Conservation (phyloP, 805 yeast genomes). For the Yarrowia alimentaria region DNA sequence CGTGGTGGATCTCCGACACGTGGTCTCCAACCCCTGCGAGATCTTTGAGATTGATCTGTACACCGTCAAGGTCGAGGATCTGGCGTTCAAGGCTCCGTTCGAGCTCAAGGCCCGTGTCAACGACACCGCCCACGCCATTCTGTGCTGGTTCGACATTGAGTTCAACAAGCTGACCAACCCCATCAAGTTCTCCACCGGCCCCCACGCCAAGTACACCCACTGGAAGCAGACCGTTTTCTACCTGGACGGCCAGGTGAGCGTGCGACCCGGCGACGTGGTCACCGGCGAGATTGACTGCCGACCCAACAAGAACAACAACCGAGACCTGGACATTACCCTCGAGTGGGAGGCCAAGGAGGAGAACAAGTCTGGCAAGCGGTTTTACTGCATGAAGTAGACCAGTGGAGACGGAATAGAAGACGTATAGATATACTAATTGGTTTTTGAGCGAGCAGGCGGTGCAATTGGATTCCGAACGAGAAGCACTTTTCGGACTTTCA, state of each 20-base stretch:
- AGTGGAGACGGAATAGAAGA: neutral
- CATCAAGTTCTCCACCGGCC: constrained; percentile 87
- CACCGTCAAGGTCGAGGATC: constrained; percentile 78
- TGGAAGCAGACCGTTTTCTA: constrained; percentile 99
- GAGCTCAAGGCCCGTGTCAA: constrained; percentile 68
- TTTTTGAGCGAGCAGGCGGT: no score
- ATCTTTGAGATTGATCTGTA: constrained; percentile 84
- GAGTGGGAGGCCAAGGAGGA: constrained; percentile 51
- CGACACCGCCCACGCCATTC: constrained; percentile 82
- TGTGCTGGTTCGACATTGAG: constrained; percentile 93
- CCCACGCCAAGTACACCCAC: constrained; percentile 90
- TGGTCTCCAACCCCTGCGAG: constrained; percentile 69
- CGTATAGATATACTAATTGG: no score
- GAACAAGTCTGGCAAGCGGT: constrained; percentile 31
- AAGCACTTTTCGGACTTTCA: no score
- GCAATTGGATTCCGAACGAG: no score
- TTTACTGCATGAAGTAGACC: constrained; percentile 26
- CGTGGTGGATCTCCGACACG: constrained; percentile 75
- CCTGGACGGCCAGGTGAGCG: constrained; percentile 72
- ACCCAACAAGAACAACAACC: constrained; percentile 76
- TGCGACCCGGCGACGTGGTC: constrained; percentile 72
- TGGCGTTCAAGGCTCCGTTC: constrained; percentile 73
- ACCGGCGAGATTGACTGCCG: constrained; percentile 68
- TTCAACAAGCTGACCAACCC: constrained; percentile 57
- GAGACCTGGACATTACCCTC: constrained; percentile 85